Conservation (phyloP, 129 eudicot genomes). For the Flaveria trinervia region DNA sequence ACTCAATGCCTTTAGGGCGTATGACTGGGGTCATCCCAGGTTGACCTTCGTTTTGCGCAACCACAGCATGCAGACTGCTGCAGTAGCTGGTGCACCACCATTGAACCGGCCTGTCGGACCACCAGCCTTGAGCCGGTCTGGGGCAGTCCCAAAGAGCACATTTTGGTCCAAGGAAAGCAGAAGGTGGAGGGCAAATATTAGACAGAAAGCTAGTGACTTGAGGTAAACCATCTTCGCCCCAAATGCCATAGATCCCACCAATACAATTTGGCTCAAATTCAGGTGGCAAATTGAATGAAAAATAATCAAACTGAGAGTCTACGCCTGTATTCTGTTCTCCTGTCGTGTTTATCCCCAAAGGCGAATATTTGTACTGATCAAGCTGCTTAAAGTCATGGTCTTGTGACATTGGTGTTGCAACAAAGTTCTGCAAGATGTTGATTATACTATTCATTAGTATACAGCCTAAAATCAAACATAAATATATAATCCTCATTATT, state of each 20-base stretch:
- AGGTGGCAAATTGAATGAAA: constrained; percentile 44
- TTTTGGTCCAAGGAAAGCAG: constrained; percentile 85
- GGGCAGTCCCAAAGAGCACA: constrained; percentile 97
- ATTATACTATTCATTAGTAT: background rate
- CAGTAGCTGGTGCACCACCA: constrained; percentile 69
- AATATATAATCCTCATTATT: background rate
- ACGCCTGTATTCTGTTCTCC: constrained; percentile 34
- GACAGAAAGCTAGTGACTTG: constrained; percentile 50
- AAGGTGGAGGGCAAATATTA: constrained; percentile 69
- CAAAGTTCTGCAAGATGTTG: constrained; percentile 40
- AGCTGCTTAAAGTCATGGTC: constrained; percentile 43
- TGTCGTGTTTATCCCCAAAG: constrained; percentile 35
- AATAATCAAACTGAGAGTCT: constrained; percentile 43
- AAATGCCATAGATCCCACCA: constrained; percentile 36
- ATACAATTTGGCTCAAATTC: constrained; percentile 42
- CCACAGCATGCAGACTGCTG: constrained; percentile 63
- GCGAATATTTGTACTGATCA: constrained; percentile 50
- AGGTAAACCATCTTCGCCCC: constrained; percentile 40
- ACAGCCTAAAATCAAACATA: background rate
- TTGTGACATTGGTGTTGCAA: constrained; percentile 39
- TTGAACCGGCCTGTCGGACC: constrained; percentile 54
- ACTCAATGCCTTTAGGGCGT: constrained; percentile 78
- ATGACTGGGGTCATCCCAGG: constrained; percentile 72
- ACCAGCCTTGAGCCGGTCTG: constrained; percentile 35
- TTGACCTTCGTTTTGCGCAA: constrained; percentile 78